Evolutionary conservation across 176 grass and related monocot species (phyloP), one percentile per base, ranked within the genome.

Genomic region (Oryza meridionalis): DNA sequence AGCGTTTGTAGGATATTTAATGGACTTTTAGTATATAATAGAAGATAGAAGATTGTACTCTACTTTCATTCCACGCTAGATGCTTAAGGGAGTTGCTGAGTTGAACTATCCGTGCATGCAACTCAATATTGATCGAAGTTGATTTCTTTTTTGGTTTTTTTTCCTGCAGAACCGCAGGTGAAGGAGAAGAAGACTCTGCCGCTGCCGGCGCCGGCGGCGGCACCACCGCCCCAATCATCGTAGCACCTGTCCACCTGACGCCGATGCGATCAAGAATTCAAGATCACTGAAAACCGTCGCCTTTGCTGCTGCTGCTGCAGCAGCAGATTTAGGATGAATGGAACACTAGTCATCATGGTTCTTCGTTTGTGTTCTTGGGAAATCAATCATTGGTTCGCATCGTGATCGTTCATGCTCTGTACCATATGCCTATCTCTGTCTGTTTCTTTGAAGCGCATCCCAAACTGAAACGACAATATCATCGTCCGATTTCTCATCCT

Each of bases 181-280:
- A 92, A 90, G 63, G 88, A 90, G 80, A 90, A 92, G 84, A 92
- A 82, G 63, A 14, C 69, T 2, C 9, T 79, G 25, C 73, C 16
- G 50, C 15, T 11, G 5, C 50, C 38, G 7, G 38, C 38, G 16
- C 16, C 58, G 58, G 21, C 27, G 2, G 29, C 29, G 29, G 29
- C 29, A 2, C 4, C 9, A 4, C 11, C 40, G 2, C 10, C 70
- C 0, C 11, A 38, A 25, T 73, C 81, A 62, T 62, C 58, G 7
- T 62, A 62, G 58, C n/a, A 62, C 8, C 58, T 62, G 58, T 11
- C 2, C n/a, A 62, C 8, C 58, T 62, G 58, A 24, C 0, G n/a
- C 9, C n/a, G 58, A 62, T 62, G n/a, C 8, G 6, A 3, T 40
- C 7, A 40, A 40, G 38, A 40, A 40, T 40, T 22, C 21, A 61